Conservation (phyloP, 176 grass and related monocot species). For the Typha latifolia region DNA sequence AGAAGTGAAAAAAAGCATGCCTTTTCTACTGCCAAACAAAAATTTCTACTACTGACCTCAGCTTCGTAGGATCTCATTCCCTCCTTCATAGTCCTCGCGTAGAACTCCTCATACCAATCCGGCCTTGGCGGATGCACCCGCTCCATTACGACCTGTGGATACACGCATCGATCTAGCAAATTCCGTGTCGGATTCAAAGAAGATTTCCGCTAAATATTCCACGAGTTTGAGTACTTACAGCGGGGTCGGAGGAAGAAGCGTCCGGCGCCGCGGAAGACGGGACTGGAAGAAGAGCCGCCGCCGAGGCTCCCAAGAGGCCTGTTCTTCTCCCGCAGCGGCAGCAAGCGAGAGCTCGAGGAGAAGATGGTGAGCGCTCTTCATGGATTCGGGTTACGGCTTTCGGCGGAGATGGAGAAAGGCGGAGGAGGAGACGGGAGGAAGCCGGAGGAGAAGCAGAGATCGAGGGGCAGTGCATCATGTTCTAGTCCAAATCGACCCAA, state of each 20-base stretch:
- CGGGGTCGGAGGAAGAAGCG: slow-evolving; percentile 30
- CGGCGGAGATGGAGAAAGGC: neutral
- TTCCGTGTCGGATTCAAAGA: neutral
- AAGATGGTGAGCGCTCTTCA: neutral
- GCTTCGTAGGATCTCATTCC: slow-evolving; percentile 56
- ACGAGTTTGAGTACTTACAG: slow-evolving; percentile 24
- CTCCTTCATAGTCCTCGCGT: slow-evolving; percentile 42
- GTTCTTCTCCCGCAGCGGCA: slow-evolving; percentile 36
- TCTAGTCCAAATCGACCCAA: too few species aligned
- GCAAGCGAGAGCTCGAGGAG: neutral
- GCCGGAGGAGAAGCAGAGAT: neutral
- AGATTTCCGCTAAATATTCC: neutral
- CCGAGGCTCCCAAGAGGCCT: slow-evolving; percentile 31
- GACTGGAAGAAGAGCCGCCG: slow-evolving; percentile 27
- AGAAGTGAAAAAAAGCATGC: neutral
- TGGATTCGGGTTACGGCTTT: neutral
- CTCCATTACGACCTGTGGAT: slow-evolving; percentile 43
- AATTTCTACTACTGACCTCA: slow-evolving; percentile 35
- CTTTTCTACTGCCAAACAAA: neutral
- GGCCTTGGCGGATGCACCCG: slow-evolving; percentile 52
- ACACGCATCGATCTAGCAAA: neutral
- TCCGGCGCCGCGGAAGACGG: slow-evolving; percentile 11
- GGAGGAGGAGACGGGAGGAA: neutral
- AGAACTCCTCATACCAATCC: slow-evolving; percentile 66
- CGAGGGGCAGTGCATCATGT: neutral